A percentile compares a stretch with the other conserved stretches of the same genome.
These are phyloP conservation scores for Eleusine coracana DNA, from an alignment of 176 grass and related monocot species.

Conservation along the genomic window DNA sequence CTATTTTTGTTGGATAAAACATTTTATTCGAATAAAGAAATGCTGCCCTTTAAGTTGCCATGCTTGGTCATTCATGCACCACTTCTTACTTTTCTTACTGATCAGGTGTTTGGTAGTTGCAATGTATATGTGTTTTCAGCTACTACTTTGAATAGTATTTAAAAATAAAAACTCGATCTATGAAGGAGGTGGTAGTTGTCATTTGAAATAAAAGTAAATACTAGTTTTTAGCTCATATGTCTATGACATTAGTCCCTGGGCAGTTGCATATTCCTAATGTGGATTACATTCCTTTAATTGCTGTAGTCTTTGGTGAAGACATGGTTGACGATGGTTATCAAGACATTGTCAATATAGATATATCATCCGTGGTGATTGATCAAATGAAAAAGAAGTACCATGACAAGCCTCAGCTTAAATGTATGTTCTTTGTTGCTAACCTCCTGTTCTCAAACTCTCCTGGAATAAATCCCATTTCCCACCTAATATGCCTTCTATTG, in stretches of 20 bases:
- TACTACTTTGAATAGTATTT: background rate
- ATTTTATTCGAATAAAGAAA: background rate
- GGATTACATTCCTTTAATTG: slow-evolving; percentile 19
- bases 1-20: background rate
- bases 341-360: slow-evolving; percentile 78
- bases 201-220: background rate
- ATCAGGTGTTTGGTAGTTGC: background rate
- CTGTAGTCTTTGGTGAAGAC: slow-evolving; percentile 72
- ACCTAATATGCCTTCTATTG: slow-evolving; percentile 27
- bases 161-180: background rate
- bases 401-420: slow-evolving; percentile 68
- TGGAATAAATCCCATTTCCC: background rate
- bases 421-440: slow-evolving; percentile 42
- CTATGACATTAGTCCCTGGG: slow-evolving; percentile 1
- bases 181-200: background rate
- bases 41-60: background rate
- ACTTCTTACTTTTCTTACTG: background rate
- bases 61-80: background rate
- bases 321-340: slow-evolving; percentile 88
- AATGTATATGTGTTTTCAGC: background rate
- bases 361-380: slow-evolving; percentile 86
- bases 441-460: slow-evolving; percentile 9
- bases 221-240: background rate
- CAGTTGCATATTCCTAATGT: slow-evolving; percentile 16
- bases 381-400: slow-evolving; percentile 88